These are phyloP conservation scores for Cryptococcus sp. DNA, from an alignment of 1,284 basidiomycete species.

Conservation along the genomic window DNA sequence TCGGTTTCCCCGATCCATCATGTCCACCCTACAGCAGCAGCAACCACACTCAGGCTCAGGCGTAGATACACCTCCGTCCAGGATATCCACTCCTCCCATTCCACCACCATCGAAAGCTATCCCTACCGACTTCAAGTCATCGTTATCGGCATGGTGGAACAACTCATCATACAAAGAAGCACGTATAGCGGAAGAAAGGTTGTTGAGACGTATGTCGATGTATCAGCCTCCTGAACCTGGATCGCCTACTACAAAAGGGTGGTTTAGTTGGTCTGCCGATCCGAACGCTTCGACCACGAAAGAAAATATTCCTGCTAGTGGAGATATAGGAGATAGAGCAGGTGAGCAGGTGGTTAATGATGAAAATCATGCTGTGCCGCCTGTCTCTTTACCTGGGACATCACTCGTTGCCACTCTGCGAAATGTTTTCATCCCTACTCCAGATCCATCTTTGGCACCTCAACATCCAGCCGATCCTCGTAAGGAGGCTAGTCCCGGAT, in stretches of 20 bases:
- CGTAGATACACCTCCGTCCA: not conserved
- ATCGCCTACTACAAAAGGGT: not conserved
- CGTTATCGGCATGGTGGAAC: constrained; percentile 42
- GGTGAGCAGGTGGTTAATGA: not conserved
- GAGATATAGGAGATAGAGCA: constrained; percentile 5
- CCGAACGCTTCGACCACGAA: not conserved
- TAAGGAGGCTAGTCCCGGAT: constrained; percentile 1
- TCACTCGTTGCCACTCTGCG: constrained; percentile 34
- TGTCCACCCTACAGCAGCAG: not conserved
- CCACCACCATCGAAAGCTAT: constrained; percentile 26
- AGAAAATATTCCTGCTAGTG: not conserved
- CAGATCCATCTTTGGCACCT: constrained; percentile 33
- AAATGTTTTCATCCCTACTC: constrained; percentile 42
- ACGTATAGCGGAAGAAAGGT: constrained; percentile 36
- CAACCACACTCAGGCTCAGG: not conserved
- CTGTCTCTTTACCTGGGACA: constrained; percentile 11
- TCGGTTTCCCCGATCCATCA: not conserved
- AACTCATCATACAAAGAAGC: constrained; percentile 40
- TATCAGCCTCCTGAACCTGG: constrained; percentile 17
- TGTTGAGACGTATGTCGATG: constrained; percentile 33
- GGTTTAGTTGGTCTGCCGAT: not conserved
- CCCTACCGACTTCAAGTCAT: constrained; percentile 39
- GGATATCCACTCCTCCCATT: not conserved
- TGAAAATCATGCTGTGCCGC: not conserved
- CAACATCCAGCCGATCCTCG: constrained; percentile 28